Conservation (phyloP, 192 early-diverging fungal genomes). For the Coemansia sp. region DNA sequence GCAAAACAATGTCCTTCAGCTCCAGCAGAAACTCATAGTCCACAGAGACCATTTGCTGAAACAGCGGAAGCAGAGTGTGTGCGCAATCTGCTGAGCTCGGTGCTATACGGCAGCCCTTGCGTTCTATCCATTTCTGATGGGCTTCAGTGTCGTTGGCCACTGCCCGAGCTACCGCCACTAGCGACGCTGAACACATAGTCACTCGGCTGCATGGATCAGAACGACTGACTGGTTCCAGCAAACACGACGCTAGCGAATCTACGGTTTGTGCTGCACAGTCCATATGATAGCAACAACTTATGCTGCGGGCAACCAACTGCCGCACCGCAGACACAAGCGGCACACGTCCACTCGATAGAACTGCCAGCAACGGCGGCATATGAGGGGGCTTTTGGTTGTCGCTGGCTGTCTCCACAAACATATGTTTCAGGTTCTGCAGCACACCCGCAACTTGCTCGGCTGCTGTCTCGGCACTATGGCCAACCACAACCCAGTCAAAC, state of each 20-base stretch:
- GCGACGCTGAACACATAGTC: slow-evolving; percentile 3
- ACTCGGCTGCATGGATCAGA: background rate
- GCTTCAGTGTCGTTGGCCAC: slow-evolving; percentile 10
- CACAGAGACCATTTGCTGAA: slow-evolving; percentile 27
- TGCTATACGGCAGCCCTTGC: slow-evolving; percentile 5
- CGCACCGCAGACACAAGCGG: background rate
- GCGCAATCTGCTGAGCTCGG: background rate
- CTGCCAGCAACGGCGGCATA: slow-evolving; percentile 7
- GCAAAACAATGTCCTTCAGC: slow-evolving; percentile 11
- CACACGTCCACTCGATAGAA: background rate
- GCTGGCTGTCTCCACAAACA: background rate
- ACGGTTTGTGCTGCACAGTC: slow-evolving; percentile 2
- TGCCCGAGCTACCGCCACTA: slow-evolving; percentile 15
- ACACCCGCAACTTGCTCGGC: background rate
- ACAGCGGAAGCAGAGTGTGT: slow-evolving; percentile 5
- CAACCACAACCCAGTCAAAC: slow-evolving; percentile 9
- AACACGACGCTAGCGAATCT: background rate
- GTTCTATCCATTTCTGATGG: slow-evolving; percentile 12
- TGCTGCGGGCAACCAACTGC: slow-evolving; percentile 1
- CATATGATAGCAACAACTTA: slow-evolving; percentile 11
- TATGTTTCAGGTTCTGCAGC: background rate
- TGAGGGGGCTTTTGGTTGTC: background rate
- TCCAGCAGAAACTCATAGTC: slow-evolving; percentile 22
- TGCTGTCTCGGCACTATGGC: background rate
- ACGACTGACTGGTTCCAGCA: background rate